These are phyloP conservation scores for Suhomyces taliae DNA, from an alignment of 1,139 yeast genomes.

Conservation along the genomic window DNA sequence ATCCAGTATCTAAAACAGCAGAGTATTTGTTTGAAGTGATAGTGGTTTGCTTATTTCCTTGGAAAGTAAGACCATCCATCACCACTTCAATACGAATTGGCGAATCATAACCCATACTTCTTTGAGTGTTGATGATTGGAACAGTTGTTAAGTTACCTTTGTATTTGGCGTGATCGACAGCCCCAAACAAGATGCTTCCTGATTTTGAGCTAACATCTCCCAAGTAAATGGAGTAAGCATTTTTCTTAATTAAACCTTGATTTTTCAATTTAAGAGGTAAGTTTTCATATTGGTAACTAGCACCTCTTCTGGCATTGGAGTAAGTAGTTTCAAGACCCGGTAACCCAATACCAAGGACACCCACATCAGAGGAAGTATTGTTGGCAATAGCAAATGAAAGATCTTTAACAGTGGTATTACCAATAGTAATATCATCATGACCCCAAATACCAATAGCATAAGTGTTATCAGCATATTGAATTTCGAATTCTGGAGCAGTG, in stretches of 20 bases:
- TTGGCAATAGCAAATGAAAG: slow-evolving; percentile 55
- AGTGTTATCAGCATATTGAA: slow-evolving; percentile 64
- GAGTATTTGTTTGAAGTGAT: slow-evolving; percentile 13
- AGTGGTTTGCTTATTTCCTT: slow-evolving; percentile 2
- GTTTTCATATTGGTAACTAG: slow-evolving; percentile 45
- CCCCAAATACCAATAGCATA: slow-evolving; percentile 64
- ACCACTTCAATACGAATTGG: slow-evolving; percentile 31
- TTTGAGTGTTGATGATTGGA: slow-evolving; percentile 26
- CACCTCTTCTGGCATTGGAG: slow-evolving; percentile 8
- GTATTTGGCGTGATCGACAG: slow-evolving; percentile 53
- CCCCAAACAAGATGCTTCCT: slow-evolving; percentile 59
- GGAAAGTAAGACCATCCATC: slow-evolving; percentile 20
- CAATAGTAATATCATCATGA: slow-evolving; percentile 42
- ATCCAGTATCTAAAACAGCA: slow-evolving; percentile 22
- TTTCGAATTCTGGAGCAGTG: slow-evolving; percentile 37
- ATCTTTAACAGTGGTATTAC: slow-evolving; percentile 38
- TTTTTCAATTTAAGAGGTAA: slow-evolving; percentile 56
- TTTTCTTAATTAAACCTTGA: slow-evolving; percentile 49
- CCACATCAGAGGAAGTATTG: slow-evolving; percentile 40
- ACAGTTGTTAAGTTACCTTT: slow-evolving; percentile 42
- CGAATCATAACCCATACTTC: slow-evolving; percentile 16
- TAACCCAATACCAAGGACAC: slow-evolving; percentile 58
- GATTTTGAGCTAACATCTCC: slow-evolving; percentile 15
- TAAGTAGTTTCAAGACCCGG: slow-evolving; percentile 47
- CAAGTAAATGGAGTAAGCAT: slow-evolving; percentile 50